These are phyloP conservation scores for Pseudonectria foliicola DNA, from an alignment of 2,329 filamentous ascomycete species.

Conservation along the genomic window DNA sequence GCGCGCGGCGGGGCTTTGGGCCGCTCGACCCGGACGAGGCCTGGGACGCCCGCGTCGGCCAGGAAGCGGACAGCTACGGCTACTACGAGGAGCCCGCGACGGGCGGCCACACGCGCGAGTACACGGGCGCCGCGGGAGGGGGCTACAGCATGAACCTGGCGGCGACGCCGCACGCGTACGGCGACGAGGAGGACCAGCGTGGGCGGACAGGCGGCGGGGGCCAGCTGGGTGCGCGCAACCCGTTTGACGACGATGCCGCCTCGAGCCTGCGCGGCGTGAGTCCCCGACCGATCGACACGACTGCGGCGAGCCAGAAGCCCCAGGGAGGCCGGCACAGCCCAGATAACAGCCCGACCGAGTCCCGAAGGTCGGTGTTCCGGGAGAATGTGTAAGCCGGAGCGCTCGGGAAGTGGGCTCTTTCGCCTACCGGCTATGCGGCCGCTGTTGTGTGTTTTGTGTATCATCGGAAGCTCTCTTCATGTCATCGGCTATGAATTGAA, in stretches of 20 bases:
- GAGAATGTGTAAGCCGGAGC: slow-evolving; percentile 51
- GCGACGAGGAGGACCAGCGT: slow-evolving; percentile 27
- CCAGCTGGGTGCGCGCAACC: slow-evolving; percentile 41
- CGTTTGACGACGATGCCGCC: slow-evolving; percentile 64
- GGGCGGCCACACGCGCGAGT: slow-evolving; percentile 24
- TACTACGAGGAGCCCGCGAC: slow-evolving; percentile 61
- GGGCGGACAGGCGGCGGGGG: slow-evolving; percentile 36
- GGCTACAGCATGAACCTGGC: slow-evolving; percentile 45
- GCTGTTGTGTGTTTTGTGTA: no score
- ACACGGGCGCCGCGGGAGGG: slow-evolving; percentile 29
- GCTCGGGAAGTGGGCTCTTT: no score
- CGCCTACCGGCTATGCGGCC: no score
- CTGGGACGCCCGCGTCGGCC: slow-evolving; percentile 74
- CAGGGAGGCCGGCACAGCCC: slow-evolving; percentile 29
- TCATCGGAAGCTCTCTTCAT: no score
- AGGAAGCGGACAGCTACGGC: slow-evolving; percentile 60
- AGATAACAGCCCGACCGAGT: slow-evolving; percentile 55
- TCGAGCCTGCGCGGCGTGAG: slow-evolving; percentile 65
- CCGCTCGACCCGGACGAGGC: slow-evolving; percentile 75
- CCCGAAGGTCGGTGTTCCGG: slow-evolving; percentile 58
- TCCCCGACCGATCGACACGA: slow-evolving; percentile 61
- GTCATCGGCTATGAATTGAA: no score
- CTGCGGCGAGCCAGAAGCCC: slow-evolving; percentile 22
- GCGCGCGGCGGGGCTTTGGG: slow-evolving; percentile 52
- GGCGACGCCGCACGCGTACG: slow-evolving; percentile 23